A percentile compares a stretch with the other conserved stretches of the same genome.
phyloP scores from a whole-genome alignment of 1,139 yeast genomes.

The Saccharomyces hybrid region DNA sequence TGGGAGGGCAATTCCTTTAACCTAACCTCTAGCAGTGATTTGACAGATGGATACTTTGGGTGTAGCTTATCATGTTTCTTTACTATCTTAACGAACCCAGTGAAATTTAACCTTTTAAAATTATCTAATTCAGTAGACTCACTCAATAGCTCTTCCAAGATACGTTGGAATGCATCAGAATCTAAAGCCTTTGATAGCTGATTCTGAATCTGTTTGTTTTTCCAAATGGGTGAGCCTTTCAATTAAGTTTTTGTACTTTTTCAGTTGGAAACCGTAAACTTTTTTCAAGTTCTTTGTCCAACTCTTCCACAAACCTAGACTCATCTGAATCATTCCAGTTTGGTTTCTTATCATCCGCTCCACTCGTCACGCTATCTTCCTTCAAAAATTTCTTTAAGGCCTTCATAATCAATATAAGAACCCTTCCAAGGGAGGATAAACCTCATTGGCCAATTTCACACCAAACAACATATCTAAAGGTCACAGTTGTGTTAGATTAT shows the following conservation, averaged over 20 bases:
- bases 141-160: conserved; percentile 65
- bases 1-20: conserved; percentile 84
- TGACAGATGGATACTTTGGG: conserved; percentile 67
- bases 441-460: conserved; percentile 70
- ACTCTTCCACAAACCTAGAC: conserved; percentile 65
- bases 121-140: conserved; percentile 81
- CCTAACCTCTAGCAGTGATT: conserved; percentile 81
- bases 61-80: conserved; percentile 93
- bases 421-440: conserved; percentile 86
- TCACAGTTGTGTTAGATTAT: not conserved
- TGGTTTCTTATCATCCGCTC: conserved; percentile 18
- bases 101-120: conserved; percentile 83
- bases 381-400: conserved; percentile 74
- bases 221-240: conserved; percentile 60
- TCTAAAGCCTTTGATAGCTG: conserved; percentile 26
- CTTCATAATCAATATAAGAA: conserved; percentile 72
- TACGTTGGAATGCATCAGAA: conserved; percentile 43
- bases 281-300: conserved; percentile 85
- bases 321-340: conserved; percentile 78
- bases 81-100: conserved; percentile 90
- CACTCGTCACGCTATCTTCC: conserved; percentile 56
- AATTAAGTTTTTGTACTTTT: conserved; percentile 63
- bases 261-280: conserved; percentile 80
- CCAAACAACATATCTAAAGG: conserved; percentile 64
- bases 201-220: conserved; percentile 32